Evolutionary conservation across 2,329 filamentous ascomycete species (phyloP), one percentile per base, ranked within the genome.

Genomic region (Trichoderma lentiforme): DNA sequence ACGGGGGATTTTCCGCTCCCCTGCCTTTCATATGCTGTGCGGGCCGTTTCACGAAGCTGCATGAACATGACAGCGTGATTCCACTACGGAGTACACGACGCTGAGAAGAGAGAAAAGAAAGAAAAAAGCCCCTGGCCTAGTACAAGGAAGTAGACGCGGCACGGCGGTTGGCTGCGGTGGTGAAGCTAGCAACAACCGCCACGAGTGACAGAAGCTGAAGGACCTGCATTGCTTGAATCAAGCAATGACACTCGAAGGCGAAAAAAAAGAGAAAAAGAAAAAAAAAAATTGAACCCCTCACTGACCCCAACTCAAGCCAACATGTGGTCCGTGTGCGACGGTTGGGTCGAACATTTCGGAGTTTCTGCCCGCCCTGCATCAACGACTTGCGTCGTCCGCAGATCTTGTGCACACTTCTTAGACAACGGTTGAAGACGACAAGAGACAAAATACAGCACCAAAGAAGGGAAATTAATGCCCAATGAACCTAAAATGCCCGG

Each of bases 401-500:
- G 53, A 51, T 53, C 28, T 53, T 30, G 51, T n/a, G 32, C 47
- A 36, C 43, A 24, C 30, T 28, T 39, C 30, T 66, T 36, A 14
- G 64, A 36, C 64, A 39, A 24, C 47, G 30, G 64, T 57, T 36
- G 53, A 34, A 56, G 58, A 43, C 28, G 12, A 12, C 15, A 34
- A 34, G n/a, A 43, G 51, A 30, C 51, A 58, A 39, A 18, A 18
- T 39, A 39, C 15, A 39, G 36, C 36, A 18, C 15, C 15, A 39
- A 18, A 12, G 7, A 47, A n/a, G 11, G 53, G 47, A 63, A 39
- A 39, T 43, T 63, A 39, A 28, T 53, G 51, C 68, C 68, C 32
- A 70, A 70, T 18, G 51, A 63, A 56, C 53, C 65, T 68, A 58
- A 47, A 66, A 57, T 39, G 47, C 47, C 64, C 69, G 69, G 51